Conservation (phyloP, 2,329 filamentous ascomycete species). For the Pyrenophora teres region DNA sequence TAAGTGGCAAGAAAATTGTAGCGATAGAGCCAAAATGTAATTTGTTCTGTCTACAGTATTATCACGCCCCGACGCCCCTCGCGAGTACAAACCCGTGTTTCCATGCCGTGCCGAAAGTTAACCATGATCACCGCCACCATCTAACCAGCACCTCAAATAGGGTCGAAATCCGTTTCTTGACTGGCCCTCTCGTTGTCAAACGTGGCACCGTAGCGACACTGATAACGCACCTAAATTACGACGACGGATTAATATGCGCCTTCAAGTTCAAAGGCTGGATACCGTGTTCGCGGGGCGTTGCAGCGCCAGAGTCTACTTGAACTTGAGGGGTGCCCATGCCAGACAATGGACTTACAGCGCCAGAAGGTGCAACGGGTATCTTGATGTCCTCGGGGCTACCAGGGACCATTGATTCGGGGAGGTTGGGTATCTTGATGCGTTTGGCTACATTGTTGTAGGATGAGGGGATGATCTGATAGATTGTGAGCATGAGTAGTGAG, state of each 20-base stretch:
- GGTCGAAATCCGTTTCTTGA: conserved; percentile 27
- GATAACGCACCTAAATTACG: conserved; percentile 13
- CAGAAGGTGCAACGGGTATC: conserved; percentile 71
- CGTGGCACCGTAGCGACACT: conserved; percentile 23
- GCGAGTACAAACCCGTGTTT: conserved; percentile 1
- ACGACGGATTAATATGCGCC: conserved; percentile 11
- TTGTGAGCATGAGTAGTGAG: neutral
- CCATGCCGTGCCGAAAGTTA: neutral
- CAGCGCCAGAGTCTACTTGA: conserved; percentile 5
- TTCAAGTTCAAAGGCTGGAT: conserved; percentile 10
- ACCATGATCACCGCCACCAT: neutral
- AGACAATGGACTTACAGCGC: conserved; percentile 51
- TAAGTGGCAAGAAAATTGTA: too few relatives aligned
- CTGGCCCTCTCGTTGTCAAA: conserved; percentile 31
- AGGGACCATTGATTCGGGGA: conserved; percentile 70
- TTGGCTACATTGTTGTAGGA: conserved; percentile 97
- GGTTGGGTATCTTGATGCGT: conserved; percentile 79
- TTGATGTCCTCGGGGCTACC: conserved; percentile 80
- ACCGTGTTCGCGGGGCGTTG: conserved; percentile 4
- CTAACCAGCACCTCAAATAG: neutral
- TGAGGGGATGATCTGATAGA: conserved; percentile 79
- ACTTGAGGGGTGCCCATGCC: conserved; percentile 47
- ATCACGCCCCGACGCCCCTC: neutral
- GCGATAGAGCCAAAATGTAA: too few relatives aligned
- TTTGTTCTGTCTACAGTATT: too few relatives aligned